Conservation (phyloP, 306 rosid genomes). For the Spatholobus suberectus region DNA sequence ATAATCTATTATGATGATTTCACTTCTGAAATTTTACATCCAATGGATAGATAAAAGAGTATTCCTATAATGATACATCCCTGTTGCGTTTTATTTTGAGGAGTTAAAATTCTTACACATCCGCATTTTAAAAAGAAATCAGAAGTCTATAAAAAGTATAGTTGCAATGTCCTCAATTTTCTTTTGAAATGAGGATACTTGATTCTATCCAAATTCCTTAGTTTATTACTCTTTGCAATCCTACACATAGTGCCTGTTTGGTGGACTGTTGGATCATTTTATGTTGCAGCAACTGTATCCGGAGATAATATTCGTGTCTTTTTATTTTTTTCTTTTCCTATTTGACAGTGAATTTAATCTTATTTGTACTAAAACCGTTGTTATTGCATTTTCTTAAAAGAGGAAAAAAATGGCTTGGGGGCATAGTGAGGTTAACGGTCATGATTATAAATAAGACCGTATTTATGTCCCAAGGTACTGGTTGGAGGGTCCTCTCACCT, state of each 20-base stretch:
- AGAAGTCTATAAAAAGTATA: too few relatives aligned
- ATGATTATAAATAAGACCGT: too few relatives aligned
- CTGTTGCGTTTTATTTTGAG: neutral
- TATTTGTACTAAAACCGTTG: neutral
- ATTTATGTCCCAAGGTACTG: too few relatives aligned
- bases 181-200: too few relatives aligned
- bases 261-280: neutral
- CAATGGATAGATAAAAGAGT: too few relatives aligned
- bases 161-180: too few relatives aligned
- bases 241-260: neutral
- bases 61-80: neutral
- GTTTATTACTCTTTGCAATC: too few relatives aligned
- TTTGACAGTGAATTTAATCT: neutral
- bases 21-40: too few relatives aligned
- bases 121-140: too few relatives aligned
- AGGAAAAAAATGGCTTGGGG: neutral
- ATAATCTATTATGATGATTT: too few relatives aligned
- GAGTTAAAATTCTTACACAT: neutral
- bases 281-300: neutral
- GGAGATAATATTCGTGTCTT: neutral
- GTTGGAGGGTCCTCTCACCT: too few relatives aligned
- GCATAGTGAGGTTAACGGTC: neutral
- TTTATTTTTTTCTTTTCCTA: neutral
- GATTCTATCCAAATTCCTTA: too few relatives aligned
- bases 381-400: neutral